Evolutionary conservation across 2,329 filamentous ascomycete genomes (phyloP).

Genomic region (Xylariaceae sp.): DNA sequence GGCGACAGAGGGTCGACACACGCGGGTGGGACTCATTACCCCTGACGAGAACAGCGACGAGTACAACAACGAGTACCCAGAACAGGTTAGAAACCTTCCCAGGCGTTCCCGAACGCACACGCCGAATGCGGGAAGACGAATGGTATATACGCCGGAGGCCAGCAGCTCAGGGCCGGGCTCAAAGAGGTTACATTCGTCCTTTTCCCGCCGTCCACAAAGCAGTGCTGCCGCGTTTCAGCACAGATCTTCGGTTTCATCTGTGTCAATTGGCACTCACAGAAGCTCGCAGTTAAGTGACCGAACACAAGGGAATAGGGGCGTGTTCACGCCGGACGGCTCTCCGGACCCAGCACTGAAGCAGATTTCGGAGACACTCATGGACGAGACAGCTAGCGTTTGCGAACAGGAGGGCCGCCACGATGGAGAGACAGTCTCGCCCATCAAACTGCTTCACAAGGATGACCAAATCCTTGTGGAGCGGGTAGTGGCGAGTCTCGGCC

Average conservation of each 20-base stretch:
- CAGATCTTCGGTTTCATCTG: conserved; percentile 52
- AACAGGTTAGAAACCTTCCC: conserved; percentile 19
- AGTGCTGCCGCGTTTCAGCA: conserved; percentile 39
- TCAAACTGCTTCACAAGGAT: conserved; percentile 45
- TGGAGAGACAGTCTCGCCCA: conserved; percentile 35
- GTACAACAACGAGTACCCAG: conserved; percentile 21
- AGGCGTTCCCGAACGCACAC: conserved; percentile 30
- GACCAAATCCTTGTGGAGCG: conserved; percentile 57
- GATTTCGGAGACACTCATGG: conserved; percentile 45
- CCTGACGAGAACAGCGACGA: conserved; percentile 17
- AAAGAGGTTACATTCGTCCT: conserved; percentile 29
- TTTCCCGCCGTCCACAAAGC: conserved; percentile 40
- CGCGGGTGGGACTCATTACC: conserved; percentile 22
- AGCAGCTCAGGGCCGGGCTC: conserved; percentile 26
- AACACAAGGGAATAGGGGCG: conserved; percentile 40
- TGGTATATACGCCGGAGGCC: conserved; percentile 23
- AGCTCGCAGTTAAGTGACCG: conserved; percentile 58
- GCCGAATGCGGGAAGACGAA: conserved; percentile 29
- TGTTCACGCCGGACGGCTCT: conserved; percentile 44
- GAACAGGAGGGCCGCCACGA: conserved; percentile 31
- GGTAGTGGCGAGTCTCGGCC: conserved; percentile 53
- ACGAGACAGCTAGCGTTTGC: conserved; percentile 41
- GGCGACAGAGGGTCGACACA: conserved; percentile 43
- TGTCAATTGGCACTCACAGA: conserved; percentile 53
- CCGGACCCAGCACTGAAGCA: conserved; percentile 45